Conservation (phyloP, 441 rosid species). For the Eruca vesicaria region DNA sequence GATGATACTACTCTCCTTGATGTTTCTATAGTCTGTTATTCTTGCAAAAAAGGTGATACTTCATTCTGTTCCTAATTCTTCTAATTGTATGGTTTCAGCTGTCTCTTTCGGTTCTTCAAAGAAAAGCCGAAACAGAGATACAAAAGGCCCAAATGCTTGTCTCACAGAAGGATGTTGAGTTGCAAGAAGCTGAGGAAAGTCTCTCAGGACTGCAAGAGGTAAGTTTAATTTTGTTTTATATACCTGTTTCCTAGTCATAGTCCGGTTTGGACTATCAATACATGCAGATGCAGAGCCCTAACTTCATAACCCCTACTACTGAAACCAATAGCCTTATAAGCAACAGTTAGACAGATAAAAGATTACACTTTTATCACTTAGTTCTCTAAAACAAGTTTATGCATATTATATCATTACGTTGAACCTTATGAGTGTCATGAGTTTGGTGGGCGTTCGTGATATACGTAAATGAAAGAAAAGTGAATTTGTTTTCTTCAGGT, state of each 20-base stretch:
- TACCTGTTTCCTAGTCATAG: not conserved
- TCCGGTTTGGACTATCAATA: not conserved
- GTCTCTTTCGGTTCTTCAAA: constrained; percentile 67
- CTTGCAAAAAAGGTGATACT: not conserved
- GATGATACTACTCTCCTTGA: not conserved
- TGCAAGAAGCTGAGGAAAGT: constrained; percentile 76
- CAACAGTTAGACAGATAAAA: not conserved
- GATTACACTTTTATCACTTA: not conserved
- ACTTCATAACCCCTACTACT: not conserved
- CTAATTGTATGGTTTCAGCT: constrained; percentile 38
- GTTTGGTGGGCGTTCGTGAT: not conserved
- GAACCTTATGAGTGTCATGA: not conserved
- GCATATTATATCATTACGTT: not conserved
- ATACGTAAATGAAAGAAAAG: not conserved
- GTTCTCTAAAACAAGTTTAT: not conserved
- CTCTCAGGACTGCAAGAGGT: constrained; percentile 87
- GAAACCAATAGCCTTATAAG: not conserved
- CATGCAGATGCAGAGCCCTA: not conserved
- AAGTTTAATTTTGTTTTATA: not conserved
- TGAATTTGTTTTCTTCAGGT: constrained; percentile 45
- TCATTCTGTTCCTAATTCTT: constrained; percentile 7
- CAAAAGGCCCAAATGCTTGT: constrained; percentile 62
- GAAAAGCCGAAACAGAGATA: constrained; percentile 69
- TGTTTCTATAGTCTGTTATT: constrained; percentile 8
- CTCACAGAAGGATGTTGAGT: constrained; percentile 69